A percentile compares a stretch with the other conserved stretches of the same genome.
Conservation (phyloP, 2,329 filamentous ascomycete genomes). For the Alternaria postmessia region DNA sequence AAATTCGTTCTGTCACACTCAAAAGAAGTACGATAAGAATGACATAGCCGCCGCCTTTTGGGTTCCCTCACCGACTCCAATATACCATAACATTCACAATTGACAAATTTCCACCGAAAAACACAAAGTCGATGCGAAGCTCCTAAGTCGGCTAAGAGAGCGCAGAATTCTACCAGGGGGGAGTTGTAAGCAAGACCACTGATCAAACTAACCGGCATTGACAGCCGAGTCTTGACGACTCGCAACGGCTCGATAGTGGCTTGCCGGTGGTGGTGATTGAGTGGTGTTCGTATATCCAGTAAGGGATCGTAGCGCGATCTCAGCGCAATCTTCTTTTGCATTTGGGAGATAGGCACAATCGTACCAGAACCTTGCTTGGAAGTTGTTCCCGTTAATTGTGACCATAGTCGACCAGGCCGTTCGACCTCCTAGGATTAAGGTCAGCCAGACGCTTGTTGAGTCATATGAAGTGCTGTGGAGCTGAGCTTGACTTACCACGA, state of each 20-base stretch:
- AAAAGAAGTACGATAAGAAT: neutral
- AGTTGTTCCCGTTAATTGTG: constrained; percentile 34
- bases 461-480: neutral
- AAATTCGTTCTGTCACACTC: neutral
- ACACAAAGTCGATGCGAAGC: neutral
- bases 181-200: neutral
- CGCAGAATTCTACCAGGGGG: neutral
- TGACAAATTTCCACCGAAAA: neutral
- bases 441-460: constrained; percentile 3
- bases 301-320: constrained; percentile 39
- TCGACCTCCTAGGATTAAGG: constrained; percentile 39
- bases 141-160: neutral
- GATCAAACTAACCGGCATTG: constrained; percentile 2
- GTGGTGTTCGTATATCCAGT: constrained; percentile 29
- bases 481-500: constrained; percentile 36
- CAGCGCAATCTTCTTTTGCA: constrained; percentile 49
- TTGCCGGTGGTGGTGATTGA: constrained; percentile 35
- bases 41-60: constrained; percentile 1
- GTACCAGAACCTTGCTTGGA: constrained; percentile 50
- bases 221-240: constrained; percentile 10
- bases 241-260: constrained; percentile 25
- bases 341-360: constrained; percentile 44
- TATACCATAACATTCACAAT: neutral
- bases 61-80: neutral
- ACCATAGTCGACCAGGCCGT: constrained; percentile 49